Percentiles rank a stretch among this genome's conserved stretches.
These are phyloP conservation scores for Dactylellina haptotyla DNA, from an alignment of 2,329 filamentous ascomycete species.

Conservation along the genomic window DNA sequence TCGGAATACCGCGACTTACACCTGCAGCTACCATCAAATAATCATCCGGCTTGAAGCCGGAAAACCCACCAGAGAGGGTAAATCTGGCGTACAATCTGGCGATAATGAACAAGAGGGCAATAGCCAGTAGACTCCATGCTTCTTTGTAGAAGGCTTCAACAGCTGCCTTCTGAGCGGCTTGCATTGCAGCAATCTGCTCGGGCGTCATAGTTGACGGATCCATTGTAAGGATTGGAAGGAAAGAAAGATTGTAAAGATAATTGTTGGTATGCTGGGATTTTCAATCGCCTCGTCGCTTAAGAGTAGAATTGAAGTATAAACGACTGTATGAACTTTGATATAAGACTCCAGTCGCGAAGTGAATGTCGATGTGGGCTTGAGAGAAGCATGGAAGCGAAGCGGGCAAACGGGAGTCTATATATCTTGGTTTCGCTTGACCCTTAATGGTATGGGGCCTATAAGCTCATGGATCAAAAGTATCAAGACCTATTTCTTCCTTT, in stretches of 20 bases:
- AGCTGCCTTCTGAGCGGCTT: slow-evolving; percentile 36
- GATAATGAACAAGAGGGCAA: slow-evolving; percentile 66
- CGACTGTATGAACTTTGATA: slow-evolving; percentile 35
- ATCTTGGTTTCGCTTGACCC: slow-evolving; percentile 46
- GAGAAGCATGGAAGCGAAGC: slow-evolving; percentile 47
- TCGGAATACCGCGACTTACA: slow-evolving; percentile 61
- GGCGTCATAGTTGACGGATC: slow-evolving; percentile 44
- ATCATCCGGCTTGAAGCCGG: slow-evolving; percentile 69
- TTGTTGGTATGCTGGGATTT: background rate
- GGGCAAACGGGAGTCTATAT: slow-evolving; percentile 52
- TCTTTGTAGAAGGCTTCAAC: slow-evolving; percentile 62
- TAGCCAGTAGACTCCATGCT: slow-evolving; percentile 66
- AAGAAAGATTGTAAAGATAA: slow-evolving; percentile 11
- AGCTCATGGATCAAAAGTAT: slow-evolving; percentile 14
- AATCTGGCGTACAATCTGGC: slow-evolving; percentile 67
- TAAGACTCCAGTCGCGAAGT: slow-evolving; percentile 50
- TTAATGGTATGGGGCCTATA: slow-evolving; percentile 29
- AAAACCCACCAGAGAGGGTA: slow-evolving; percentile 63
- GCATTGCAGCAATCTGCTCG: slow-evolving; percentile 49
- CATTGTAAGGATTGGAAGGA: slow-evolving; percentile 27
- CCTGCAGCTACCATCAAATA: slow-evolving; percentile 69
- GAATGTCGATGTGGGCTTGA: slow-evolving; percentile 41
- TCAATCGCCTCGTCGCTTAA: slow-evolving; percentile 9
- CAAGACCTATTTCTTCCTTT: slow-evolving; percentile 20
- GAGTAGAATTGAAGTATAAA: slow-evolving; percentile 9